These are phyloP conservation scores for Ogataea henricii DNA, from an alignment of 805 yeast species.

Conservation along the genomic window DNA sequence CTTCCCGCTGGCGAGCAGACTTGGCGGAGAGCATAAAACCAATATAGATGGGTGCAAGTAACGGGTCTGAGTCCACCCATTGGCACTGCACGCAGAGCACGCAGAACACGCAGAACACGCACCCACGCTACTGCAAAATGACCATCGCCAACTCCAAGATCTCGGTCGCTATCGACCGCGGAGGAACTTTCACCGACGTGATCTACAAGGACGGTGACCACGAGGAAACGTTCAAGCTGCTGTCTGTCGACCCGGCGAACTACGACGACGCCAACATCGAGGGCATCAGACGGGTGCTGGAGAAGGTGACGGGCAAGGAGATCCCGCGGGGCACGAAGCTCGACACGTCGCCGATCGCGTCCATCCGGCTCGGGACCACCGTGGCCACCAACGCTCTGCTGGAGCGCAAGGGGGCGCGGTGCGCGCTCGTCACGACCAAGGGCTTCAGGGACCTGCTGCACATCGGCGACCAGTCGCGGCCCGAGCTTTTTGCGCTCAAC, in stretches of 20 bases:
- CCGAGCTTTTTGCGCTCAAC: conserved; percentile 25
- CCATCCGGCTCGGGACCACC: conserved; percentile 30
- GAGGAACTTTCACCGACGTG: conserved; percentile 51
- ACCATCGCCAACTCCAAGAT: conserved; percentile 2
- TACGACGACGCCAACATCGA: conserved; percentile 31
- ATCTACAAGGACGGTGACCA: conserved; percentile 41
- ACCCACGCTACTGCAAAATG: too few species aligned
- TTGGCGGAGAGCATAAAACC: too few species aligned
- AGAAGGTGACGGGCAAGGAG: conserved; percentile 13
- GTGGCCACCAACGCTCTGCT: conserved; percentile 30
- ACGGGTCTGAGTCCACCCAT: too few species aligned
- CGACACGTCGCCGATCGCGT: conserved; percentile 20
- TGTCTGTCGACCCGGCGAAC: conserved; percentile 30
- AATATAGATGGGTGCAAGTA: too few species aligned
- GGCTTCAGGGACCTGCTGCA: conserved; percentile 35
- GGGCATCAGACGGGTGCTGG: conserved; percentile 28
- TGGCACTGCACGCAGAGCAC: too few species aligned
- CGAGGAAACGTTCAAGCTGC: conserved; percentile 37
- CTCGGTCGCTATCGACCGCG: conserved; percentile 28
- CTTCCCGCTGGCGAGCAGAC: too few species aligned
- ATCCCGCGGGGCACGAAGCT: conserved; percentile 24
- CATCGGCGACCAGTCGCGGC: conserved; percentile 37
- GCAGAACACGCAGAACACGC: too few species aligned
- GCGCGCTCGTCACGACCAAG: conserved; percentile 31
- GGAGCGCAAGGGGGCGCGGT: conserved; percentile 25